Evolutionary conservation across 2,329 filamentous ascomycete genomes (phyloP), one percentile per base, ranked within the genome.

Genomic region (Aspergillus sp.): DNA sequence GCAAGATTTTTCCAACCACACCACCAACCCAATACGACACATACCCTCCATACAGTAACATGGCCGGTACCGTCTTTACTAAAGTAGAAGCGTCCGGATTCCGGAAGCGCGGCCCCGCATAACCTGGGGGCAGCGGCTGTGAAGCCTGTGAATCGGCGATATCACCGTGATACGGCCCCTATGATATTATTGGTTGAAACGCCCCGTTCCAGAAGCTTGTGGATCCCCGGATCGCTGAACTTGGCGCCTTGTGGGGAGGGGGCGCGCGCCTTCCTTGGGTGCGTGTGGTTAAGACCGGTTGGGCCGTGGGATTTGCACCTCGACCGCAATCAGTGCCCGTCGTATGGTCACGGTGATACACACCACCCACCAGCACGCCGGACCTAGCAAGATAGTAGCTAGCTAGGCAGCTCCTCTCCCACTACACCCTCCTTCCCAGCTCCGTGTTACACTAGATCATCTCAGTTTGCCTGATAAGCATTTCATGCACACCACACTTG

Each of bases 141-240:
- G 44, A 66, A 59, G 53, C 44, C 61, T 59, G 56, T 56, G 59
- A 57, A 59, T 60, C 58, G 50, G 57, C 65, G 65, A 66, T 65
- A 66, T 66, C 62, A 67, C 60, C 62, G 62, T 63, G 65, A 58
- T 57, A 62, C 49, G 17, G 51, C 41, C 25, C 13, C 13, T 25
- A 17, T 11, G 6, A 13, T 54, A 2, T 64, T 17, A 67, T 65
- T 67, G 65, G 65, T 4, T 25, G 21, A 58, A 36, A 54, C 15
- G 23, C 56, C n/a, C 57, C 57, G 61, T 68, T 68, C 66, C 66
- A 68, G 66, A 68, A 68, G 64, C 55, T 66, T 67, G 64, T 66
- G 65, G 65, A 63, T 63, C 63, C 52, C 54, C 56, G 32, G 65
- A 66, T 67, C 64, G 59, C 60, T 62, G 48, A 63, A 53, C 63